A percentile compares a stretch with the other conserved stretches of the same genome.
Conservation (phyloP, 129 eudicot species). For the Ambrosia artemisiifolia region DNA sequence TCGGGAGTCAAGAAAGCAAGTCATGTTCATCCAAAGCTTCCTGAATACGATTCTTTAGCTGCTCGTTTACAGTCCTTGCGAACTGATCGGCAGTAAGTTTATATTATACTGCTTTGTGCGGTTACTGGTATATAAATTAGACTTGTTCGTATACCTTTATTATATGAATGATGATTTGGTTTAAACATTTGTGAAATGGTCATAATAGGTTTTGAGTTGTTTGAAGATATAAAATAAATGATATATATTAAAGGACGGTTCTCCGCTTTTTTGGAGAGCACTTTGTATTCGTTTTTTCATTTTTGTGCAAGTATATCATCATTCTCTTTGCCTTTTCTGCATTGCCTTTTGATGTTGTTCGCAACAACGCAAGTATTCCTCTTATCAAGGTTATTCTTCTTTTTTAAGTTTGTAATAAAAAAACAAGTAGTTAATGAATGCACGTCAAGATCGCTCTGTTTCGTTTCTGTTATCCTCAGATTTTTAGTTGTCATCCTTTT, state of each 20-base stretch:
- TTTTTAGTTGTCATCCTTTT: no score
- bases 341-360: no score
- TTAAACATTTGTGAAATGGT: background rate
- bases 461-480: no score
- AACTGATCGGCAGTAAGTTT: slow-evolving; percentile 32
- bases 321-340: no score
- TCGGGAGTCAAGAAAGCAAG: slow-evolving; percentile 38
- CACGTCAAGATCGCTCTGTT: no score
- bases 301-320: background rate
- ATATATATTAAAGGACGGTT: background rate
- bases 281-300: background rate
- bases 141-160: slow-evolving; percentile 4
- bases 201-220: background rate
- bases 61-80: slow-evolving; percentile 60
- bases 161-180: slow-evolving; percentile 2
- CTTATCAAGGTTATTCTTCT: no score
- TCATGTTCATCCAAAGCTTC: slow-evolving; percentile 97
- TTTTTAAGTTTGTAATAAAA: no score
- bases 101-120: slow-evolving; percentile 19
- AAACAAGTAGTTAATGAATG: no score
- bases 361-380: no score
- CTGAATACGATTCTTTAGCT: slow-evolving; percentile 65
- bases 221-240: background rate
- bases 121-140: slow-evolving; percentile 1
- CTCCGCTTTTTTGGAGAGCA: background rate